Evolutionary conservation across 106 monocot species (phyloP).

Genomic region (Alisma plantagoaquatica): DNA sequence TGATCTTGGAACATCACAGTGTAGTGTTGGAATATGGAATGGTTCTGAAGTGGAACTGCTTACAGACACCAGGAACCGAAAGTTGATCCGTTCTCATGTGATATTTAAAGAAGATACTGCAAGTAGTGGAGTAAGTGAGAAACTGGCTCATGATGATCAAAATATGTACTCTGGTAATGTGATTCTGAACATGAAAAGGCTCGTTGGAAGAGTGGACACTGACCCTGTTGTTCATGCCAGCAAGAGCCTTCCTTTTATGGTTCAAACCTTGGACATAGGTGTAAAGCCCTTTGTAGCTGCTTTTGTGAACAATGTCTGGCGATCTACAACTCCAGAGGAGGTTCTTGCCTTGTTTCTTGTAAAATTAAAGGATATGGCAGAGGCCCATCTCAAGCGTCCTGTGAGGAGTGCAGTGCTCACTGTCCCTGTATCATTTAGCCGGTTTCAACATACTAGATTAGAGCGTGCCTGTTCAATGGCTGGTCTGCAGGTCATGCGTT

Average conservation of each 20-base stretch:
- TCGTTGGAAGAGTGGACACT: slow-evolving; percentile 61
- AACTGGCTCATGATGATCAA: slow-evolving; percentile 30
- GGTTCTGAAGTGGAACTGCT: slow-evolving; percentile 57
- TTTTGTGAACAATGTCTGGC: slow-evolving; percentile 71
- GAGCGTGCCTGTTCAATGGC: slow-evolving; percentile 86
- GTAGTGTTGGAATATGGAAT: slow-evolving; percentile 72
- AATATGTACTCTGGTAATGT: slow-evolving; percentile 74
- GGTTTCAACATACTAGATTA: slow-evolving; percentile 71
- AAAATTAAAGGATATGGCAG: slow-evolving; percentile 55
- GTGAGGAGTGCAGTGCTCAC: slow-evolving; percentile 59
- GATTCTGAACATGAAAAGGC: slow-evolving; percentile 64
- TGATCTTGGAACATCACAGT: slow-evolving; percentile 79
- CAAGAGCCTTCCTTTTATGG: slow-evolving; percentile 70
- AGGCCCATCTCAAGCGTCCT: slow-evolving; percentile 44
- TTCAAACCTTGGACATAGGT: slow-evolving; percentile 70
- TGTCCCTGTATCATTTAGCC: slow-evolving; percentile 68
- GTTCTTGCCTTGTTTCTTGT: slow-evolving; percentile 56
- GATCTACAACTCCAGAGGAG: slow-evolving; percentile 69
- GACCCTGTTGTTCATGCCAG: slow-evolving; percentile 63
- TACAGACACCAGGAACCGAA: slow-evolving; percentile 47
- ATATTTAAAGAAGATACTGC: slow-evolving; percentile 52
- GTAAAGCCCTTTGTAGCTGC: slow-evolving; percentile 66
- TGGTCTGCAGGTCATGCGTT: slow-evolving; percentile 44
- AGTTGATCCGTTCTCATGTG: slow-evolving; percentile 51
- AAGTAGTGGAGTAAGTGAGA: slow-evolving; percentile 38